Base-by-base conservation (phyloP, 2,329 filamentous ascomycete genomes). In the Simplicillium sp. region DNA sequence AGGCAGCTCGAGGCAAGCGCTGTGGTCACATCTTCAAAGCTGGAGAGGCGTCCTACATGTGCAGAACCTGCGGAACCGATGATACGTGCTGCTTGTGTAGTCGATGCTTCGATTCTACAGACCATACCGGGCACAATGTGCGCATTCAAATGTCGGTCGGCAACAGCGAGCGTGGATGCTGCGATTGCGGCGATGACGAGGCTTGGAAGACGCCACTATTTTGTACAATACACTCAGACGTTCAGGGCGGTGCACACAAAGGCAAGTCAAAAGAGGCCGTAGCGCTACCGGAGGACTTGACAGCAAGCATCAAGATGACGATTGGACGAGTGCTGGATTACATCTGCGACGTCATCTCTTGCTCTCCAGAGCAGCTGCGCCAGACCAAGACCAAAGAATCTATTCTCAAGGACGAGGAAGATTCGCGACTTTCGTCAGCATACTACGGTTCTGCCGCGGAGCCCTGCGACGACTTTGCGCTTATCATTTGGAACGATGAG, bases 1-100 rank as follows among this genome's bases (percentile, higher is more conserved):
- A 90, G 50, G 84, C 85, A 7, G 92, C 92, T 12, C 80, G 87
- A 50, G 92, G 94, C 41, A 94, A 94, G 62, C 82, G 88, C 36
- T 98, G 92, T 59, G 94, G 92, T 4, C 94, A 98, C 67, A 97
- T 98, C 47, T 95, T 98, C 73, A 90, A 90, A 64, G 75, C 78
- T 12, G 92, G 90, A 38, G 92, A 98, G 67, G 89, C 88, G 42
- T 90, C 87, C 44, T 98, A 97, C 60, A 77, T 84, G 53, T 98
- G 92, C 71, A 84, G 88, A 53, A 97, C 90, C 9, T 98, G 92
- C 62, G 87, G 87, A 37, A 80, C 84, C 35, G 94, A 98, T 61
- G 90, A 96, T 49, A 97, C 92, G 1, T 97, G 90, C 62, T 90
- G 92, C 38, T 74, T 98, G 13, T 98, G 92, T 66, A 87, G 86